phyloP scores from a whole-genome alignment of 2,329 filamentous ascomycete species.

The Cucurbitaria berberidis region DNA sequence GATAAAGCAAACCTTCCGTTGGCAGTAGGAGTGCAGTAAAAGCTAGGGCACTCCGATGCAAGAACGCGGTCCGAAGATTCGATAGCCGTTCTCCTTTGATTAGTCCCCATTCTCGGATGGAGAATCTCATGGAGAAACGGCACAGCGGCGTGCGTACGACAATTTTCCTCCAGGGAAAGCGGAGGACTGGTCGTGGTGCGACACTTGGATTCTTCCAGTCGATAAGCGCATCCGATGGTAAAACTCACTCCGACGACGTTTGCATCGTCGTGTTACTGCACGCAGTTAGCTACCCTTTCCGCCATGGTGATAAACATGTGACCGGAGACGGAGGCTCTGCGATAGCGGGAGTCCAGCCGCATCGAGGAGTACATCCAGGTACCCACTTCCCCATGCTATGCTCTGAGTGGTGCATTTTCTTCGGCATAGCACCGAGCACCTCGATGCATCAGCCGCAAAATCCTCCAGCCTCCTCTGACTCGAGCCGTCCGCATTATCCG shows the following conservation, averaged over 20 bases:
- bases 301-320: constrained; percentile 14
- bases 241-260: not conserved
- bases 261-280: not conserved
- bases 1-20: not conserved
- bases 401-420: constrained; percentile 19
- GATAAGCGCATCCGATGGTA: constrained; percentile 5
- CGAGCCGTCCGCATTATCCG: constrained; percentile 15
- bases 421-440: constrained; percentile 13
- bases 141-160: not conserved
- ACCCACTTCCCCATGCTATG: not conserved
- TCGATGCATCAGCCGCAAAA: constrained; percentile 9
- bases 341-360: constrained; percentile 17
- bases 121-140: not conserved
- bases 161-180: not conserved
- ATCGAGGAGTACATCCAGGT: constrained; percentile 11
- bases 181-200: not conserved
- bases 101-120: not conserved
- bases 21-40: not conserved
- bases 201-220: constrained; percentile 6
- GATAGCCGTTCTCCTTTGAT: not conserved
- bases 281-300: constrained; percentile 11
- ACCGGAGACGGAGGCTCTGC: constrained; percentile 4
- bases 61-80: constrained; percentile 2
- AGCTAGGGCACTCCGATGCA: not conserved
- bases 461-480: constrained; percentile 5